A percentile compares a stretch with the other conserved stretches of the same genome.
Conservation (phyloP, 371 early-diverging fungal species). For the Apophysomyces variabilis region DNA sequence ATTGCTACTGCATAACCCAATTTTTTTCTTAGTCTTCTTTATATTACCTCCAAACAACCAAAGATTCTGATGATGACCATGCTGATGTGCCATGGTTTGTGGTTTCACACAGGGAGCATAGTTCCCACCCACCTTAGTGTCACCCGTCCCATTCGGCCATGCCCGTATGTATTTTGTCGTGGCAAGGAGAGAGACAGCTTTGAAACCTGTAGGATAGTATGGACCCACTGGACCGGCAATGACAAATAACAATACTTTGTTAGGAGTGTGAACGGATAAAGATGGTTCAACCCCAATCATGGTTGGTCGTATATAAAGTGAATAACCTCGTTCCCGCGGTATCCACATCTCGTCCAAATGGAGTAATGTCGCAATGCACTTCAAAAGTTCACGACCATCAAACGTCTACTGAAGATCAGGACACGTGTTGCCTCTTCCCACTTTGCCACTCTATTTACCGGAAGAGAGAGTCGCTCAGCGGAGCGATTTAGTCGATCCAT, state of each 20-base stretch:
- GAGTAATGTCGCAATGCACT: conserved; percentile 81
- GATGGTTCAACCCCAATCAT: conserved; percentile 86
- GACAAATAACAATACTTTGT: conserved; percentile 78
- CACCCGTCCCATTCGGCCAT: conserved; percentile 95
- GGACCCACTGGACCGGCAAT: conserved; percentile 93
- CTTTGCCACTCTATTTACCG: conserved; percentile 48
- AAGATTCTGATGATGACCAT: conserved; percentile 88
- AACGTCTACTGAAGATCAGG: conserved; percentile 53
- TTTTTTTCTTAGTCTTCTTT: neutral
- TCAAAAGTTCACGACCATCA: conserved; percentile 73
- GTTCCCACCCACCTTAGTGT: conserved; percentile 87
- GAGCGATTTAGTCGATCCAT: conserved; percentile 80
- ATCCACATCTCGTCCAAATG: conserved; percentile 83
- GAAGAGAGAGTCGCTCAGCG: conserved; percentile 78
- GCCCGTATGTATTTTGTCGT: conserved; percentile 84
- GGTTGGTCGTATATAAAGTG: conserved; percentile 92
- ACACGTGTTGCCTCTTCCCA: neutral
- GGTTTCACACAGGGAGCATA: conserved; percentile 77
- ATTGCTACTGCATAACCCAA: neutral
- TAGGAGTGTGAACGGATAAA: conserved; percentile 70
- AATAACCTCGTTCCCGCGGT: conserved; percentile 86
- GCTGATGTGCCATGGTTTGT: conserved; percentile 76
- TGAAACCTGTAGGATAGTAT: conserved; percentile 88
- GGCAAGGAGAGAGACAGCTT: conserved; percentile 80
- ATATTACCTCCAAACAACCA: conserved; percentile 78